Evolutionary conservation across 805 yeast species (phyloP).

Genomic region (Hanseniaspora lindneri): DNA sequence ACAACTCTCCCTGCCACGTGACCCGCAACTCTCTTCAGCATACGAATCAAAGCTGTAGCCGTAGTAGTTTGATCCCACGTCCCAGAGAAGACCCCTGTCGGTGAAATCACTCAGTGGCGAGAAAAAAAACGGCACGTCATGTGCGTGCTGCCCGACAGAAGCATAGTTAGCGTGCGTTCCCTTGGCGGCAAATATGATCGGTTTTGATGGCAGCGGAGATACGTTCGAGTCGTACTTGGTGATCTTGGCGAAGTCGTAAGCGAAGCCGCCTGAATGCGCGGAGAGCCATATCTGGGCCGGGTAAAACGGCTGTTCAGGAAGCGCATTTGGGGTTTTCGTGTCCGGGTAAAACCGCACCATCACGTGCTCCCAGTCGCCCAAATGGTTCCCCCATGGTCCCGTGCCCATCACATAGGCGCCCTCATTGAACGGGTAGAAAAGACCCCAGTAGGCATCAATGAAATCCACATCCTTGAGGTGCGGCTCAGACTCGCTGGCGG

Average conservation of each 20-base stretch:
- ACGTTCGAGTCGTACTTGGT: constrained; percentile 34
- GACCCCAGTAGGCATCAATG: constrained; percentile 92
- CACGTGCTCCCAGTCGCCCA: constrained; percentile 98
- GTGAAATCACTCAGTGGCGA: constrained; percentile 85
- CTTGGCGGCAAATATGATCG: constrained; percentile 77
- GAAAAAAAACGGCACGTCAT: constrained; percentile 70
- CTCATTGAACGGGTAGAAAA: constrained; percentile 81
- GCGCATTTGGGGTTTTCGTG: too few species aligned
- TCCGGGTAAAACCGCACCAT: constrained; percentile 51
- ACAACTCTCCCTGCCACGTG: too few species aligned
- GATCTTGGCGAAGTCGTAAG: constrained; percentile 63
- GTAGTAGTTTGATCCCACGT: constrained; percentile 68
- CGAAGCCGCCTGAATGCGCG: constrained; percentile 96
- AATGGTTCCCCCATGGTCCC: constrained; percentile 94
- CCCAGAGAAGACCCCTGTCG: constrained; percentile 93
- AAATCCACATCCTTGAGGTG: constrained; percentile 1
- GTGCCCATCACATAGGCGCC: constrained; percentile 97
- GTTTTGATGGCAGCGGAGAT: constrained; percentile 33
- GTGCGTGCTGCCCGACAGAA: constrained; percentile 91
- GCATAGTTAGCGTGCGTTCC: constrained; percentile 98
- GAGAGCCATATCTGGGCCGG: constrained; percentile 91
- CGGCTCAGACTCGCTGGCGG: too few species aligned
- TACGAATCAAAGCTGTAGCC: constrained; percentile 70
- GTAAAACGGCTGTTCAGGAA: too few species aligned
- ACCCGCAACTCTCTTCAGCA: constrained; percentile 28